A percentile compares a stretch with the other conserved stretches of the same genome.
phyloP scores from a whole-genome alignment of 345 rosid species.

The Raphanus raphanistrum region DNA sequence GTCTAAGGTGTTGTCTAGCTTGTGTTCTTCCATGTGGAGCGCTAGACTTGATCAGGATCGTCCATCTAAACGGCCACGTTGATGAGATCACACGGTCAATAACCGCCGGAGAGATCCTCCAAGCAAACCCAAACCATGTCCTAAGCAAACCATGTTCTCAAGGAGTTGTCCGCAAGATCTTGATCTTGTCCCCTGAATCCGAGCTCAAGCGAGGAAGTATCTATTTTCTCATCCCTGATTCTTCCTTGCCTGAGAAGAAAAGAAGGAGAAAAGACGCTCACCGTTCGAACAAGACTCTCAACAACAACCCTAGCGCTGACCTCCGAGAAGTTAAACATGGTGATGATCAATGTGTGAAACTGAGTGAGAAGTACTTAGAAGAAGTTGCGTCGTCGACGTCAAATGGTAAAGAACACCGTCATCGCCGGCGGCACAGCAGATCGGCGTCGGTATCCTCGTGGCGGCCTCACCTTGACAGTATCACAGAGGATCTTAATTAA shows the following conservation, averaged over 20 bases:
- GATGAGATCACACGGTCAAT: conserved; percentile 75
- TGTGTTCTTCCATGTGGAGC: conserved; percentile 97
- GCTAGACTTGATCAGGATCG: conserved; percentile 87
- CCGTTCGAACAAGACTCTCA: neutral
- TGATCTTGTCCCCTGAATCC: conserved; percentile 82
- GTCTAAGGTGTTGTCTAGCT: conserved; percentile 85
- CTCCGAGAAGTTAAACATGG: conserved; percentile 2
- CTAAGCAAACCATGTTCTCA: conserved; percentile 86
- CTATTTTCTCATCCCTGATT: conserved; percentile 74
- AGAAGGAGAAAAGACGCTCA: conserved; percentile 23
- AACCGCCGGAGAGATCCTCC: conserved; percentile 82
- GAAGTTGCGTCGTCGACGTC: conserved; percentile 17
- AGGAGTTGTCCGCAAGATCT: conserved; percentile 70
- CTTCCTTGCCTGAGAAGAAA: conserved; percentile 63
- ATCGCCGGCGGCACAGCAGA: conserved; percentile 58
- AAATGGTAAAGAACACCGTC: conserved; percentile 43
- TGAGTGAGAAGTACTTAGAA: conserved; percentile 36
- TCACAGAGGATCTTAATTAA: conserved; percentile 59
- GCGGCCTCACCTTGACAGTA: conserved; percentile 80
- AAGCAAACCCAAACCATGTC: conserved; percentile 81
- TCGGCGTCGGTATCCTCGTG: conserved; percentile 53
- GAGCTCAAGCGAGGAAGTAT: conserved; percentile 89
- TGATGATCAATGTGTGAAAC: conserved; percentile 15
- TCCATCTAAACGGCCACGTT: conserved; percentile 81
- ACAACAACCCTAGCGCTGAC: neutral